Evolutionary conservation across 1,139 yeast species (phyloP).

Genomic region (Citeromyces hawaiiensis): DNA sequence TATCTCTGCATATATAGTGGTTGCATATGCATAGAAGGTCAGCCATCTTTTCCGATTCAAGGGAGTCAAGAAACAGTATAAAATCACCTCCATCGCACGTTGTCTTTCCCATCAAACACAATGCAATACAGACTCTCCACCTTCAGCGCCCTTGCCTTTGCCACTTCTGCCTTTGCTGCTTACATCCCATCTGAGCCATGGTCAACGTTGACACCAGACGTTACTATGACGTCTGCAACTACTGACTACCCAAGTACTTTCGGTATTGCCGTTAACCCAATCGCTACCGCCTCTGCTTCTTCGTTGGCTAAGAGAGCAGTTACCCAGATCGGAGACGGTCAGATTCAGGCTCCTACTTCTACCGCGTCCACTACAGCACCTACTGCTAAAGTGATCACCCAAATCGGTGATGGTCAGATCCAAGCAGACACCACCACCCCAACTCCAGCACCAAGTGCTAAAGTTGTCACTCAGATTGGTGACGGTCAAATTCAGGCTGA

Average conservation of each 20-base stretch:
- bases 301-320: constrained; percentile 18
- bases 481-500: constrained; percentile 28
- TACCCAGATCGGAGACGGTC: constrained; percentile 28
- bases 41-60: no score
- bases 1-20: no score
- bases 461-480: constrained; percentile 23
- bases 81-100: background rate
- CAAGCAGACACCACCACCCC: constrained; percentile 17
- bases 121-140: no score
- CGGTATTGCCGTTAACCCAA: constrained; percentile 58
- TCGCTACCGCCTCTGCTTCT: constrained; percentile 22
- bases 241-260: constrained; percentile 49
- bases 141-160: no score
- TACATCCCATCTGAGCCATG: constrained; percentile 61
- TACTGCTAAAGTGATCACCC: constrained; percentile 22
- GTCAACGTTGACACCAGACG: constrained; percentile 56
- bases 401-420: constrained; percentile 35
- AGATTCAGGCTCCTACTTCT: constrained; percentile 27
- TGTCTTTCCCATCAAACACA: background rate
- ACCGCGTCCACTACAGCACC: constrained; percentile 18
- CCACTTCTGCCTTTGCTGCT: no score
- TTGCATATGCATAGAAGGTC: no score
- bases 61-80: constrained; percentile 33
- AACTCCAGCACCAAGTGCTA: constrained; percentile 10
- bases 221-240: constrained; percentile 39